These are phyloP conservation scores for Eutypa lata DNA, from an alignment of 2,329 filamentous ascomycete genomes.

Conservation along the genomic window DNA sequence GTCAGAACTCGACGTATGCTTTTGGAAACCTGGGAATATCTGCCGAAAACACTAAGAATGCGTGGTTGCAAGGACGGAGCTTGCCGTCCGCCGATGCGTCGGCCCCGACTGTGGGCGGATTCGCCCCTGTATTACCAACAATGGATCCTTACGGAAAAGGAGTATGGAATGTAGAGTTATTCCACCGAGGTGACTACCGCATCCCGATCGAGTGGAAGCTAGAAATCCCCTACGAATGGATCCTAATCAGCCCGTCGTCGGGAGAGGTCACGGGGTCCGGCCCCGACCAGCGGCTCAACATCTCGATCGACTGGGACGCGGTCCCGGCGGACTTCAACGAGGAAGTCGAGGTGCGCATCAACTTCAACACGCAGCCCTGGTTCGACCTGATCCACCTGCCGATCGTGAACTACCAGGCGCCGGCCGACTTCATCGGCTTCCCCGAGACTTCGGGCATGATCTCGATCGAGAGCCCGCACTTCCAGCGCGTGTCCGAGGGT, in stretches of 20 bases:
- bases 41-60: slow-evolving; percentile 54
- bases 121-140: slow-evolving; percentile 39
- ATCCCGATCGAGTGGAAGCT: slow-evolving; percentile 36
- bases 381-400: slow-evolving; percentile 33
- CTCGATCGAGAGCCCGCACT: slow-evolving; percentile 30
- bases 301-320: slow-evolving; percentile 44
- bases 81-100: slow-evolving; percentile 40
- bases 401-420: slow-evolving; percentile 13
- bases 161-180: slow-evolving; percentile 49
- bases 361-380: slow-evolving; percentile 29
- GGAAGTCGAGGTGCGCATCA: slow-evolving; percentile 27
- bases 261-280: slow-evolving; percentile 32
- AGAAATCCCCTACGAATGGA: slow-evolving; percentile 35
- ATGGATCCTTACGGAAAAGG: slow-evolving; percentile 44
- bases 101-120: slow-evolving; percentile 37
- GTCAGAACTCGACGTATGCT: slow-evolving; percentile 47
- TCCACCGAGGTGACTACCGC: slow-evolving; percentile 39
- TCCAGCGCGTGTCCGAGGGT: slow-evolving; percentile 18
- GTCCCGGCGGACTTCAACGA: slow-evolving; percentile 32
- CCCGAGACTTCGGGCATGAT: slow-evolving; percentile 32
- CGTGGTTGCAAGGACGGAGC: slow-evolving; percentile 48
- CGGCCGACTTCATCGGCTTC: slow-evolving; percentile 23
- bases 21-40: slow-evolving; percentile 53
- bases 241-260: slow-evolving; percentile 19
- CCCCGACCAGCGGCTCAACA: slow-evolving; percentile 42